Conservation (phyloP, 768 basidiomycete species). For the Lanmaoa pseudosensibilis region DNA sequence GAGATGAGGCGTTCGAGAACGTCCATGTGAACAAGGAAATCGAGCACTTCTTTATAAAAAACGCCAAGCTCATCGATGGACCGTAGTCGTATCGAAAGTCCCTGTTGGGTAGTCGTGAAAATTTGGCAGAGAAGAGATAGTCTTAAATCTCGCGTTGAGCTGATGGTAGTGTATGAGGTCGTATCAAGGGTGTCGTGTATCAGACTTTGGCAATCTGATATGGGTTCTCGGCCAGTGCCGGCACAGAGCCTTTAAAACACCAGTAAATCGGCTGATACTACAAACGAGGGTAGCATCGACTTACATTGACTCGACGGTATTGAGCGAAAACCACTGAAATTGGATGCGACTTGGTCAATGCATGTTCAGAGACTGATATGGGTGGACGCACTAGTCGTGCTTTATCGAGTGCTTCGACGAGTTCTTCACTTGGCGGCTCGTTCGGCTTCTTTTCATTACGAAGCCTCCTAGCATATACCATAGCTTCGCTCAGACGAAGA, state of each 20-base stretch:
- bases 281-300: constrained; percentile 1
- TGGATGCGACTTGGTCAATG: constrained; percentile 16
- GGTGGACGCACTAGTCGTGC: constrained; percentile 38
- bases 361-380: constrained; percentile 5
- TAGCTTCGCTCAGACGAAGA: constrained; percentile 40
- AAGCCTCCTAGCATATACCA: constrained; percentile 33
- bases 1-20: constrained; percentile 37
- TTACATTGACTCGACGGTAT: constrained; percentile 41
- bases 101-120: constrained; percentile 33
- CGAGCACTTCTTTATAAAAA: constrained; percentile 37
- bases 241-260: constrained; percentile 37
- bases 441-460: constrained; percentile 30
- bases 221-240: constrained; percentile 43
- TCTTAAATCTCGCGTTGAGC: constrained; percentile 36
- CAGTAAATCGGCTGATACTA: not conserved
- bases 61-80: constrained; percentile 27
- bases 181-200: constrained; percentile 34
- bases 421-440: constrained; percentile 28
- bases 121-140: constrained; percentile 39
- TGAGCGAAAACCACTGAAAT: constrained; percentile 42
- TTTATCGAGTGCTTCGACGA: constrained; percentile 36
- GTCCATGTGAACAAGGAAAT: constrained; percentile 36
- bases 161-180: constrained; percentile 21
- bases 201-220: constrained; percentile 35
- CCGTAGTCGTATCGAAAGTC: constrained; percentile 32